Base-by-base conservation (phyloP, 1,139 yeast genomes). In the Geotrichum aggregatum region DNA sequence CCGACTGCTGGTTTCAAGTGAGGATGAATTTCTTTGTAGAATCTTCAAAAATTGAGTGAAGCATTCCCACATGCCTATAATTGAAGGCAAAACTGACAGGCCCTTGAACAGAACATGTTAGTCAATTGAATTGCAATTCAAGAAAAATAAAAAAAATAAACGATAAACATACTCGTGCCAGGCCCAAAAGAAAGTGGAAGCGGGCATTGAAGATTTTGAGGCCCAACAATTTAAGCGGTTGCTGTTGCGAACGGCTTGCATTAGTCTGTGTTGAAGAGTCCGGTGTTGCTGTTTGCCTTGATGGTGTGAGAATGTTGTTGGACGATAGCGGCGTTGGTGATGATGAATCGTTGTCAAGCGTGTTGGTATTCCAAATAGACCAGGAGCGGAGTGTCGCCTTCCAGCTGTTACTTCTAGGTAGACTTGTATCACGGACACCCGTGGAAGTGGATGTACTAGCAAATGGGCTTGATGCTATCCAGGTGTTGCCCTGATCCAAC, bases 191-290 rank as follows among this genome's bases (percentile, higher is more conserved):
- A 59, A 86, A 77, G 64, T 87, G 95, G 61, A 87, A 91, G 56
- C 82, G 75, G 1, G 94, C 87, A 59, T 83, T 84, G 54, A 87
- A 72, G 55, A 84, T 78, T 60, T 79, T 80, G 52, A 84, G 71
- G 0, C 91, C 91, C 41, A 84, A 67, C 41, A 73, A 72, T 63
- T 83, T 84, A 47, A 84, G 68, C 31, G 68, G 64, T 34, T 60
- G 59, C 28, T 56, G 56, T 41, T 52, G 43, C 13, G 36, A 14
- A 5, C 31, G 41, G 10, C 54, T 56, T 5, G 50, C 52, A 24
- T 49, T 49, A 24, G 28, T 31, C 50, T 53, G 38, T 44, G 60
- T 47, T 11, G 54, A 43, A 13, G 57, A 50, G 41, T 52, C 55
- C 30, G 60, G 47, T 39, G 49, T 31, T 10, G 49, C 40, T n/a